These are phyloP conservation scores for Erythrophleum fordii DNA, from an alignment of 306 rosid genomes.

Conservation along the genomic window DNA sequence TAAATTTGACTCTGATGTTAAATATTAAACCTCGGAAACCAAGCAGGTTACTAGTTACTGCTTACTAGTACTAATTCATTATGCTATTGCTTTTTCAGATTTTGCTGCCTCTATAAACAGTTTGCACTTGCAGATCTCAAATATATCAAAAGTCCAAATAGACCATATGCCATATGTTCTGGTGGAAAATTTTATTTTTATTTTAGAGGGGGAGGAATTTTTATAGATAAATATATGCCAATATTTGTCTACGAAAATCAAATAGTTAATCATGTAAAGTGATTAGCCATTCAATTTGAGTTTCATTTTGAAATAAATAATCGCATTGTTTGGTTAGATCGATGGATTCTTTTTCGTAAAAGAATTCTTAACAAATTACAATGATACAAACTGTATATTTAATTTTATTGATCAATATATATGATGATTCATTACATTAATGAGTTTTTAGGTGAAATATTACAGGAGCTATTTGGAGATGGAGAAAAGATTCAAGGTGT, in stretches of 20 bases:
- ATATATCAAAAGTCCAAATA: neutral
- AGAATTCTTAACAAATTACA: too few relatives aligned
- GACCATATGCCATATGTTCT: neutral
- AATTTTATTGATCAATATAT: too few relatives aligned
- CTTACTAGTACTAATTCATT: neutral
- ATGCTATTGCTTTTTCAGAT: neutral
- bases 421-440: too few relatives aligned
- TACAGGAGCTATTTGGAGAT: conserved; percentile 83
- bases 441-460: neutral
- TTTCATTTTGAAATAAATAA: neutral
- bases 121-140: neutral
- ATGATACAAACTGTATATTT: too few relatives aligned
- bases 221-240: neutral
- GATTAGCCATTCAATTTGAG: neutral
- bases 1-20: neutral
- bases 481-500: conserved; percentile 82
- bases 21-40: too few relatives aligned
- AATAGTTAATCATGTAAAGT: neutral
- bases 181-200: neutral
- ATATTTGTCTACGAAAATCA: neutral
- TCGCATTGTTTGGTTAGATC: neutral
- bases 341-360: neutral
- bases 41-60: neutral
- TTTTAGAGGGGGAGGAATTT: neutral
- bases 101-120: neutral